Base-by-base conservation (phyloP, 768 basidiomycete genomes). In the Scleroderma bovista region DNA sequence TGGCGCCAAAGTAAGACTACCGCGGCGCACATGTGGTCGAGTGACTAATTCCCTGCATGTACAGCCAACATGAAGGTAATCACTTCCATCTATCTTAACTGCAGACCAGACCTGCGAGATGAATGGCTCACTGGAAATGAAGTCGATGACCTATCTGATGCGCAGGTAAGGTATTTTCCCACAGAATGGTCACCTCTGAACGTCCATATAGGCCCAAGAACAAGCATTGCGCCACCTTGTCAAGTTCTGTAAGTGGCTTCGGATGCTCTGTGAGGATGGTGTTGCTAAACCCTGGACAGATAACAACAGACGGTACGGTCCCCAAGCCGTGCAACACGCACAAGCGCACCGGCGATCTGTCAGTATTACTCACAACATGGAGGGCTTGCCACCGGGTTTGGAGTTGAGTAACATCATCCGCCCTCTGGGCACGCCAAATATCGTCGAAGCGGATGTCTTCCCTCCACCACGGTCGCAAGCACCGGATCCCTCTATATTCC, bases 41-140 rank as follows among this genome's bases (percentile, higher is more conserved):
- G 3, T 29, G 45, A 44, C 55, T 65, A 38, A 65, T 32, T 29
- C 45, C n/a, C 52, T 41, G 48, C 36, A 42, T 44, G 24, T 44
- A 61, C 13, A 98, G 95, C 92, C 19, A 99, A 98, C 67, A 99
- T 99, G 96, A 98, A 99, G 70, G 90, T 98, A 49, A 98, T 99
- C 58, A 99, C 96, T 9, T 84, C 94, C 16, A 97, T 99, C 56
- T 99, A 99, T 67, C 75, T 98, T 51, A 96, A 97, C 61, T 97
- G 94, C 64, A 80, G 96, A 47, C 96, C 96, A 8, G 95, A 98
- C 63, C 76, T 99, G 37, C 80, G 95, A 17, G 96, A 99, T 66
- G 96, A 98, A 61, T 99, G 96, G 96, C 76, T 99, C 37, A 88
- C 93, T 12, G 91, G 91, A 1, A 84, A 83, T 13, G 95, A 98